Evolutionary conservation across 2,329 filamentous ascomycete species (phyloP), one percentile per base, ranked within the genome.

Genomic region (Hymenoscyphus infarciens): DNA sequence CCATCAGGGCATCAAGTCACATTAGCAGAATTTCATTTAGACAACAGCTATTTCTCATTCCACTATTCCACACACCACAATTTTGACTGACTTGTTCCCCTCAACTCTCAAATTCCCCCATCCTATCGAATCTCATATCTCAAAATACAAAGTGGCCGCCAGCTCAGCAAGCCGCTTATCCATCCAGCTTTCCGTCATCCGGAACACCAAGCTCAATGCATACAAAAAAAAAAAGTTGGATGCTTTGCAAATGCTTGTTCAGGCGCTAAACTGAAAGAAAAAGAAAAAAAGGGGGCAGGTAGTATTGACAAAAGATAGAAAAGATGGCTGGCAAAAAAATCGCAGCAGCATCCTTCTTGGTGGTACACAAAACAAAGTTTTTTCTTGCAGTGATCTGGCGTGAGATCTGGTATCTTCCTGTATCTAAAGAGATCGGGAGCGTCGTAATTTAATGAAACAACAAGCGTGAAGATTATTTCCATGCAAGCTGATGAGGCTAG

Each of bases 381-480:
- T 25, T 52, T 31, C 31, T 49, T 25, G 42, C 31, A 33, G 45
- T 42, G 59, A 61, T 56, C 59, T 61, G 42, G 52, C 59, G 52
- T 31, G 35, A 61, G 59, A 61, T 61, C 59, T 61, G 59, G 59
- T 56, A 61, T 61, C 59, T 61, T 60, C 57, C 45, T 53, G 27
- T 45, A 38, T 53, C 29, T 53, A 27, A 16, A 31, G 35, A 53
- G 52, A 55, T 55, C 27, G 52, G 19, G 16, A 33, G 22, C 22
- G 19, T 60, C 57, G 38, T 45, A 52, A 59, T 29, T 27, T 45
- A 33, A 52, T 52, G 35, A 52, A 49, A 49, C 11, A 27, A 29
- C 27, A 52, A 31, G 31, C 42, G 42, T 49, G 42, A 49, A 49
- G n/a, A 22, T 49, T 49, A 22, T 49, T 49, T 52, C 57, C 39